phyloP scores from a whole-genome alignment of 345 rosid species.

The Raphanus sativus region DNA sequence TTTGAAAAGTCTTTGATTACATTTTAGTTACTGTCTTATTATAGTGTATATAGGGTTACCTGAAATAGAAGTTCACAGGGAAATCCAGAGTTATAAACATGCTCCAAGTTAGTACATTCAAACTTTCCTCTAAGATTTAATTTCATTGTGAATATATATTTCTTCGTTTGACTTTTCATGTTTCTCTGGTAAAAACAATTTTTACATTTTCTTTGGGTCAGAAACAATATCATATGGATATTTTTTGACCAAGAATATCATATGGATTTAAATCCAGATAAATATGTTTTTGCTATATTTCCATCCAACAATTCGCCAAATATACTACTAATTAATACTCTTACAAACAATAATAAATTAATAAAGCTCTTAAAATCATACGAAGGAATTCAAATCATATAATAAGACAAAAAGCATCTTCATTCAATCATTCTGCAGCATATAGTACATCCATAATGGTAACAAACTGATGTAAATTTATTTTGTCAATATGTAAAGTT shows the following conservation, averaged over 20 bases:
- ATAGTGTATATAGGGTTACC: constrained; percentile 34
- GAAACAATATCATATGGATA: not conserved
- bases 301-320: not conserved
- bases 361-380: not conserved
- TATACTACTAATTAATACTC: not conserved
- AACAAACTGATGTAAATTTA: not conserved
- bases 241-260: no score
- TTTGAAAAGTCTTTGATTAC: constrained; percentile 11
- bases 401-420: constrained; percentile 4
- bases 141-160: not conserved
- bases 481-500: not conserved
- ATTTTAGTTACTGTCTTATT: constrained; percentile 16
- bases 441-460: not conserved
- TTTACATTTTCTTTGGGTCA: not conserved
- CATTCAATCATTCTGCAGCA: constrained; percentile 1
- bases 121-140: not conserved
- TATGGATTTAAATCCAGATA: not conserved
- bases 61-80: constrained; percentile 15
- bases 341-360: not conserved
- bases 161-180: no score
- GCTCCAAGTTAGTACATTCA: constrained; percentile 23
- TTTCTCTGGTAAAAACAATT: not conserved
- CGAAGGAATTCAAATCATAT: not conserved
- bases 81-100: constrained; percentile 13
- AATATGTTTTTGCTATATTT: not conserved